phyloP scores from a whole-genome alignment of 441 rosid species.

The Omphalea diandra region DNA sequence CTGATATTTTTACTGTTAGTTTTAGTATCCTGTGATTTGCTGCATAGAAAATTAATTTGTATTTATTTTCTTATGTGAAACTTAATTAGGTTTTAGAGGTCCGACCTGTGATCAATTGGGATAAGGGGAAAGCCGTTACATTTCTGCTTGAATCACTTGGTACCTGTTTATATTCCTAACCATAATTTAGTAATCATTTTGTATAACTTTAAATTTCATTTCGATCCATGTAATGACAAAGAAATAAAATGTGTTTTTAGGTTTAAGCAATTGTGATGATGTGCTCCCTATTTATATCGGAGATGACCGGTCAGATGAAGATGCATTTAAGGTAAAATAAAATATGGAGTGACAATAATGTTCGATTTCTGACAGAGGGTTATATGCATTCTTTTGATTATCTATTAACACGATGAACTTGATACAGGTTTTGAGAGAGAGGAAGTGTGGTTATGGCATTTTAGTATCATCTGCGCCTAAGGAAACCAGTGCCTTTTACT shows the following conservation, averaged over 20 bases:
- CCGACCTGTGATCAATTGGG: conserved; percentile 92
- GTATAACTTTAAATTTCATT: neutral
- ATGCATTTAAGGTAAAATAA: conserved; percentile 78
- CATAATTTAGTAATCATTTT: neutral
- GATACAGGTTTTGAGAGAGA: conserved; percentile 69
- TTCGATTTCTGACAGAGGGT: neutral
- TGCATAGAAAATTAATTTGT: neutral
- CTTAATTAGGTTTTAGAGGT: conserved; percentile 73
- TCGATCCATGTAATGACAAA: neutral
- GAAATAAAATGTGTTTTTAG: conserved; percentile 30
- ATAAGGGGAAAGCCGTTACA: conserved; percentile 92
- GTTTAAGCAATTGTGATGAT: conserved; percentile 62
- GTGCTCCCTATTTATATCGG: conserved; percentile 96
- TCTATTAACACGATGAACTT: neutral
- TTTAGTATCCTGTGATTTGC: neutral
- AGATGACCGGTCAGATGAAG: conserved; percentile 96
- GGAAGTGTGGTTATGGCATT: conserved; percentile 75
- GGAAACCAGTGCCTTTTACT: conserved; percentile 81
- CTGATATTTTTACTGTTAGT: neutral
- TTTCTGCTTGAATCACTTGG: conserved; percentile 96
- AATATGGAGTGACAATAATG: neutral
- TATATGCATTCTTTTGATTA: neutral
- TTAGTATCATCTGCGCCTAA: conserved; percentile 79
- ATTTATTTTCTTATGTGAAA: neutral
- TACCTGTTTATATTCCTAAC: conserved; percentile 17